Evolutionary conservation across 208 protist species (phyloP), one percentile per base, ranked within the genome.

Genomic region (Acanthamoeba healyi): DNA sequence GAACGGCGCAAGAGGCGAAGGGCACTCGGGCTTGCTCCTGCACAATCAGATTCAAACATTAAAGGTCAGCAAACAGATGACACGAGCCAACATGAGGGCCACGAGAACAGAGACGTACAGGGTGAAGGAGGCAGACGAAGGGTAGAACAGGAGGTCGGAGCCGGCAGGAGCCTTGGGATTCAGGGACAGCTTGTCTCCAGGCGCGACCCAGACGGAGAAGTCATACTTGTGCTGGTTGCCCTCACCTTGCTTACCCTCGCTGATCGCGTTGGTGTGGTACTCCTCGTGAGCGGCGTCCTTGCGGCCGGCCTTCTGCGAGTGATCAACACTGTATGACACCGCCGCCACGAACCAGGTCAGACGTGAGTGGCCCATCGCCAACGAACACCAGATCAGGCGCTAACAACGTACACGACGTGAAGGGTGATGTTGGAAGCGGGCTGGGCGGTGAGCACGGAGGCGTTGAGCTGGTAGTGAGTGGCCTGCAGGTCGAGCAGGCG

Each of bases 141-240:
- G 84, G n/a, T 91, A 91, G 56, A 91, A 91, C 26, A 91, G 54
- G 17, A 91, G 56, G 56, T 91, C 84, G 61, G 61, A 70, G 29
- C 29, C 61, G 34, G 29, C 42, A 10, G 56, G 54, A 3, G 84
- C 34, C 42, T 44, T 72, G 5, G 84, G 84, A 17, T 17, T 91
- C 12, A 91, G 56, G 14, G 49, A 17, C 14, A 91, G 46, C 36
- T 67, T 19, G 46, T 91, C 84, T 15, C 84, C 84, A 67, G 42
- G 54, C 14, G 44, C 42, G 4, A 61, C 84, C 84, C 84, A 91
- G 29, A 91, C n/a, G 38, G 38, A 9, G 29, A 54, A 82, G 17
- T 46, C n/a, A 24, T 70, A 70, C 61, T 70, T 70, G 29, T 70
- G 61, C 61, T 70, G 61, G 29, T 34, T 34, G 7, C 22, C 14